Conservation (phyloP, 768 basidiomycete genomes). For the Rhodotorula babjevae region DNA sequence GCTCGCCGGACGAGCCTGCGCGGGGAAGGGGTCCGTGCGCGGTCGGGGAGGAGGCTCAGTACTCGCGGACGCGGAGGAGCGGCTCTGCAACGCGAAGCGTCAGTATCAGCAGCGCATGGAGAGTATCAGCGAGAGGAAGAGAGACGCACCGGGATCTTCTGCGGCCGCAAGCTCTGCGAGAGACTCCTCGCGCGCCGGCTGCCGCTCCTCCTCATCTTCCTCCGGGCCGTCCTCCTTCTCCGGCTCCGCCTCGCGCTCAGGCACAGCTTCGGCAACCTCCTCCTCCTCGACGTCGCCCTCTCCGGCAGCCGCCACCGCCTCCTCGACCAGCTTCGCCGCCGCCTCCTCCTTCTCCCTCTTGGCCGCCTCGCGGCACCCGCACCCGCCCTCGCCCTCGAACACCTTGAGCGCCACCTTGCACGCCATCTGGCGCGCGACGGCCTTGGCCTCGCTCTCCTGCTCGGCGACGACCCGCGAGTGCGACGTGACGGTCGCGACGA, state of each 20-base stretch:
- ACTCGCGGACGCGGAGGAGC: background rate
- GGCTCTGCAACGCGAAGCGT: background rate
- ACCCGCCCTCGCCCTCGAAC: background rate
- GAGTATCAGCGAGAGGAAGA: background rate
- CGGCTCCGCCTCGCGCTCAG: background rate
- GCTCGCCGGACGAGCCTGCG: too few species aligned
- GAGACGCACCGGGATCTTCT: background rate
- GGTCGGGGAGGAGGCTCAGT: background rate
- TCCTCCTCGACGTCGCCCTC: too few species aligned
- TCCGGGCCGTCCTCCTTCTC: background rate
- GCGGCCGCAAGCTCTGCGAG: too few species aligned
- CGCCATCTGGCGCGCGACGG: conserved; percentile 26
- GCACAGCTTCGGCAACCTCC: too few species aligned
- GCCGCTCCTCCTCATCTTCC: background rate
- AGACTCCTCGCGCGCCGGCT: too few species aligned
- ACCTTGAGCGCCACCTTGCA: conserved; percentile 10
- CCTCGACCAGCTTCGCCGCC: too few species aligned
- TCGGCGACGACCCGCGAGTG: conserved; percentile 6
- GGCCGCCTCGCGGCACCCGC: background rate
- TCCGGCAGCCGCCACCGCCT: too few species aligned
- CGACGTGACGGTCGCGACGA: conserved; percentile 9
- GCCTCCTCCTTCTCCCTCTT: too few species aligned
- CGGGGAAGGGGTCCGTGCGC: background rate
- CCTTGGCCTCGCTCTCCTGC: background rate
- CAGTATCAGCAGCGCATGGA: too few species aligned